Percentiles rank a stretch among this genome's conserved stretches.
phyloP scores from a whole-genome alignment of 495 filamentous ascomycete genomes.

The Geoglossum glabrum region DNA sequence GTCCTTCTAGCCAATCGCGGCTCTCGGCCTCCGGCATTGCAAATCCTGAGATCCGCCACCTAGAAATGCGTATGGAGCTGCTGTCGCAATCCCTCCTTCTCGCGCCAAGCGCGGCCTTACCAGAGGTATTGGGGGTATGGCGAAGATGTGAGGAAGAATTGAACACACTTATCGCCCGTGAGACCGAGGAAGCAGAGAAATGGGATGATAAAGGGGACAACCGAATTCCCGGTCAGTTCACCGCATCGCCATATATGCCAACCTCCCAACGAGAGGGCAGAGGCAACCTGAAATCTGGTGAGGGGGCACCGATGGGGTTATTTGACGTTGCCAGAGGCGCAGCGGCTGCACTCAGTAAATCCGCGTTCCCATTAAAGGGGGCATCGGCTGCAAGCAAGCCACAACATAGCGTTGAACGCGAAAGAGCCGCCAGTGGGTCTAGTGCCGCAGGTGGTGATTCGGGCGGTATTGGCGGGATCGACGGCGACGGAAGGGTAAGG shows the following conservation, averaged over 20 bases:
- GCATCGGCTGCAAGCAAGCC: slow-evolving; percentile 3
- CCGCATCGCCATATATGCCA: slow-evolving; percentile 7
- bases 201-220: slow-evolving; percentile 50
- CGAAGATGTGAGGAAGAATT: slow-evolving; percentile 78
- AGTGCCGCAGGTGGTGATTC: slow-evolving; percentile 11
- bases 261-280: slow-evolving; percentile 12
- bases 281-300: slow-evolving; percentile 18
- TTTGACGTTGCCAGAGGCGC: slow-evolving; percentile 83
- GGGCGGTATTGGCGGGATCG: slow-evolving; percentile 11
- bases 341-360: slow-evolving; percentile 48
- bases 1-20: slow-evolving; percentile 21
- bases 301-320: slow-evolving; percentile 80
- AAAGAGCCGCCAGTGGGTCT: slow-evolving; percentile 17
- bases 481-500: slow-evolving; percentile 31
- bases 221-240: slow-evolving; percentile 48
- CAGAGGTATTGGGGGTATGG: slow-evolving; percentile 71
- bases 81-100: slow-evolving; percentile 68
- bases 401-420: background rate
- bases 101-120: slow-evolving; percentile 54
- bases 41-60: slow-evolving; percentile 39
- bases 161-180: slow-evolving; percentile 41
- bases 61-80: slow-evolving; percentile 78
- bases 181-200: slow-evolving; percentile 51
- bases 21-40: slow-evolving; percentile 25
- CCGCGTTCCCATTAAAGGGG: slow-evolving; percentile 32